Conservation (phyloP, 2,329 filamentous ascomycete genomes). For the Pyrenochaeta sp. region DNA sequence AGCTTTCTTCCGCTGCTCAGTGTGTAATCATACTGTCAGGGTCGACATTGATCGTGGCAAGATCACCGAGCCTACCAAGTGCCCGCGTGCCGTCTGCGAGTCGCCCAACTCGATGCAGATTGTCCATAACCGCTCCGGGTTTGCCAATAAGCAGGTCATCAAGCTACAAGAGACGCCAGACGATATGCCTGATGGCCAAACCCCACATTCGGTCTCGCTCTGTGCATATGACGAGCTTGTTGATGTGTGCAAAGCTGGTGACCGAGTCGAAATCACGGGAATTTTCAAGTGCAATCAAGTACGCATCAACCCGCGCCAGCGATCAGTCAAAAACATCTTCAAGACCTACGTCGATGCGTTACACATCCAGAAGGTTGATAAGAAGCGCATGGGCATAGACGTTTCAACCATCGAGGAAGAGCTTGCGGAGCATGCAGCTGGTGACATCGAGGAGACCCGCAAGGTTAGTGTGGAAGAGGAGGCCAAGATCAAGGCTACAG, state of each 20-base stretch:
- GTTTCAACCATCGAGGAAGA: constrained; percentile 86
- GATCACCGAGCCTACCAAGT: constrained; percentile 92
- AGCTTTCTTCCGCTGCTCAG: constrained; percentile 95
- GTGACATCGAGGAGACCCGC: constrained; percentile 81
- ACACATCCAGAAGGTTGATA: constrained; percentile 96
- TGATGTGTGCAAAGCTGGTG: constrained; percentile 97
- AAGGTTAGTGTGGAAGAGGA: constrained; percentile 88
- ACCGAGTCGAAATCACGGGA: constrained; percentile 92
- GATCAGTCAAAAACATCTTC: constrained; percentile 92
- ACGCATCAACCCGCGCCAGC: constrained; percentile 89
- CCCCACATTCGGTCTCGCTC: constrained; percentile 94
- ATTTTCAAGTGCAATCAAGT: constrained; percentile 97
- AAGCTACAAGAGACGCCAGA: constrained; percentile 98
- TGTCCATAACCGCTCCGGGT: constrained; percentile 92
- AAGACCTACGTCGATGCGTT: constrained; percentile 97
- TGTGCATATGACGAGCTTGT: constrained; percentile 97
- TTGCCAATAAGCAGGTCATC: constrained; percentile 98
- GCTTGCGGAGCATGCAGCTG: constrained; percentile 74
- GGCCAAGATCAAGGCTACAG: constrained; percentile 83
- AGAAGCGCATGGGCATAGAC: constrained; percentile 91
- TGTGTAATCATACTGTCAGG: constrained; percentile 89
- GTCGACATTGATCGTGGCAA: constrained; percentile 94
- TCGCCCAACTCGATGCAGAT: constrained; percentile 98
- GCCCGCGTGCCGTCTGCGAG: constrained; percentile 81
- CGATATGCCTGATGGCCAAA: constrained; percentile 92